Conservation (phyloP, 208 protist species). For the Leishmania tropica region DNA sequence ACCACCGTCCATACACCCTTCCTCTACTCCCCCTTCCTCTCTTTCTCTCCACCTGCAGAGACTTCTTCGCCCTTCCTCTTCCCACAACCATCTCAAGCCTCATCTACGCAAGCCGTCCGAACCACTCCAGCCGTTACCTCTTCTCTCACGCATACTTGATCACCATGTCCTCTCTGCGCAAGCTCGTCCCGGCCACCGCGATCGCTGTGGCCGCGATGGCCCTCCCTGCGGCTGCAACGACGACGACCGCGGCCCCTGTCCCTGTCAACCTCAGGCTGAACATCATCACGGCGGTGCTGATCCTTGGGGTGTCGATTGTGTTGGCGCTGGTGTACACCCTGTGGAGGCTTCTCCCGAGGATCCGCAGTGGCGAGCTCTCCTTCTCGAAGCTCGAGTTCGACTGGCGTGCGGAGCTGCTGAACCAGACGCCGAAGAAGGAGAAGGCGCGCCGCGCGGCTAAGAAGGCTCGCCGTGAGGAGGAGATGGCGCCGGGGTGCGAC, state of each 20-base stretch:
- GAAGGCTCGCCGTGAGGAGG: conserved; percentile 27
- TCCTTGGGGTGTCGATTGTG: conserved; percentile 38
- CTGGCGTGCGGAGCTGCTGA: conserved; percentile 52
- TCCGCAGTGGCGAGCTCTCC: conserved; percentile 40
- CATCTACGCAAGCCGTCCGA: background rate
- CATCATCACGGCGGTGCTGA: conserved; percentile 55
- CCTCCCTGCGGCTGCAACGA: background rate
- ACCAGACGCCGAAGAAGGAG: conserved; percentile 41
- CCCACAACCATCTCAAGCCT: background rate
- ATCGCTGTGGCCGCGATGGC: background rate
- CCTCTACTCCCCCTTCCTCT: background rate
- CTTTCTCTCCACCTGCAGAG: background rate
- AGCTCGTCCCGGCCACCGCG: conserved; percentile 9
- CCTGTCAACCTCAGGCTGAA: conserved; percentile 35
- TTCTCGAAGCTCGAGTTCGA: conserved; percentile 52
- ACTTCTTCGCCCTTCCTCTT: background rate
- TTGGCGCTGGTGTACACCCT: conserved; percentile 26
- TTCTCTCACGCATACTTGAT: background rate
- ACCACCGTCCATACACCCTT: background rate
- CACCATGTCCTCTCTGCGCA: conserved; percentile 13
- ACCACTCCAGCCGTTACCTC: background rate
- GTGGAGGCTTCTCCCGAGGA: conserved; percentile 32
- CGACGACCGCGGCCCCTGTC: conserved; percentile 14
- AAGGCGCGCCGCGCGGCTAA: conserved; percentile 22
- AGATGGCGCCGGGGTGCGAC: conserved; percentile 10